phyloP scores from a whole-genome alignment of 768 basidiomycete species.

The Collybia mongolica region DNA sequence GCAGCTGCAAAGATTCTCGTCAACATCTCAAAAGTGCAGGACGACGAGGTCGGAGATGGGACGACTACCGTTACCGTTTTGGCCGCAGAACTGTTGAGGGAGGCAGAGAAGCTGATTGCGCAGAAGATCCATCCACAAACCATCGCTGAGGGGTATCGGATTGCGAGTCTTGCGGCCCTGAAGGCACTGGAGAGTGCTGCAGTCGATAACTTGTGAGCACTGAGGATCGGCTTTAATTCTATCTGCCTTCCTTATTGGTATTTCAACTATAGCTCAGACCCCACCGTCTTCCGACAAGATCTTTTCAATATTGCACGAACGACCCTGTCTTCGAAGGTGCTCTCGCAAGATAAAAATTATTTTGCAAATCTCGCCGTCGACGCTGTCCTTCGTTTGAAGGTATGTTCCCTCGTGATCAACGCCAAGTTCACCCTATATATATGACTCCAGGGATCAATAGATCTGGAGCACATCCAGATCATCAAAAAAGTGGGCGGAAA shows the following conservation, averaged over 20 bases:
- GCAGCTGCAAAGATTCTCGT: constrained; percentile 99
- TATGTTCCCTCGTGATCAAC: constrained; percentile 17
- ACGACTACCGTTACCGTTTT: constrained; percentile 91
- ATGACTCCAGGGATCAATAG: constrained; percentile 76
- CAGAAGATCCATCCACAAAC: constrained; percentile 98
- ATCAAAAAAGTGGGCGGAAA: constrained; percentile 99
- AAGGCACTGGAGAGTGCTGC: constrained; percentile 82
- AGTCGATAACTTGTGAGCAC: constrained; percentile 75
- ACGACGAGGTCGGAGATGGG: constrained; percentile 98
- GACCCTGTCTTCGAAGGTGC: constrained; percentile 93
- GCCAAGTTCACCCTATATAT: neutral
- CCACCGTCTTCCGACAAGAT: constrained; percentile 78
- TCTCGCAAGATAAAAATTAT: constrained; percentile 96
- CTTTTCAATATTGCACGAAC: constrained; percentile 96
- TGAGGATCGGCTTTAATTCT: neutral
- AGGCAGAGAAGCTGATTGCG: constrained; percentile 92
- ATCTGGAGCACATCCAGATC: constrained; percentile 97
- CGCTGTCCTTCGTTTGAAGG: constrained; percentile 91
- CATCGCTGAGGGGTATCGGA: constrained; percentile 94
- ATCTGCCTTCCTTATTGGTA: neutral
- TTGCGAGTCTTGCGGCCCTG: constrained; percentile 84
- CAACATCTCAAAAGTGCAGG: constrained; percentile 99
- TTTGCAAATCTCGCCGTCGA: constrained; percentile 98
- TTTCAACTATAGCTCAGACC: constrained; percentile 55
- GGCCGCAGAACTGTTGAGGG: constrained; percentile 86